A percentile compares a stretch with the other conserved stretches of the same genome.
Evolutionary conservation across 352 stramenopile genomes (phyloP).

Genomic region (Globisporangium sylvaticum): DNA sequence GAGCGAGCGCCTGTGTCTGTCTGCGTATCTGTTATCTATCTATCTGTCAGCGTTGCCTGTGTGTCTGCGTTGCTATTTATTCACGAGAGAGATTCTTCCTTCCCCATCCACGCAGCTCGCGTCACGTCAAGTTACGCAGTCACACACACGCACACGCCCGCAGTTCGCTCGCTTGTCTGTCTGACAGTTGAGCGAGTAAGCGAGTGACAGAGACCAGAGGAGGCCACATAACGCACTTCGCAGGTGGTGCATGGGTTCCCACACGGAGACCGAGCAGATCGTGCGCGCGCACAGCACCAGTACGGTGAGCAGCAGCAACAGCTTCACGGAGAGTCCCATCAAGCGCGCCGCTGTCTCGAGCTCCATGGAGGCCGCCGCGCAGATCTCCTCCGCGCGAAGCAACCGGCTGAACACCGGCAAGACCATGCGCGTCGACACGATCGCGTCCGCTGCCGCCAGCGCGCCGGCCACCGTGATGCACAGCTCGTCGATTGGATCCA

Average conservation of each 20-base stretch:
- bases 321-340: conserved; percentile 17
- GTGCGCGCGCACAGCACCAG: conserved; percentile 12
- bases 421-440: conserved; percentile 18
- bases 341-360: conserved; percentile 15
- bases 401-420: not conserved
- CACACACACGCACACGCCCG: not conserved
- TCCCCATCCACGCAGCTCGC: not conserved
- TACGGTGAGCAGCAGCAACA: conserved; percentile 16
- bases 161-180: not conserved
- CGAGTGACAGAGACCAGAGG: not conserved
- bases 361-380: conserved; percentile 45
- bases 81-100: not conserved
- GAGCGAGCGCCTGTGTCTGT: not conserved
- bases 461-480: conserved; percentile 2
- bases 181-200: not conserved
- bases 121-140: not conserved
- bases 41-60: not conserved
- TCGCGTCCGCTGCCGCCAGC: conserved; percentile 10
- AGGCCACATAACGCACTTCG: not conserved
- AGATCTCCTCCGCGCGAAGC: conserved; percentile 1
- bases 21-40: too few species aligned
- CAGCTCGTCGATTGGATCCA: conserved; percentile 10
- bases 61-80: not conserved
- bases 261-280: conserved; percentile 11
- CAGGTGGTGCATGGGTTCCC: conserved; percentile 12